A percentile compares a stretch with the other conserved stretches of the same genome.
phyloP scores from a whole-genome alignment of 2,329 filamentous ascomycete species.

The Colletotrichum destructivum region DNA sequence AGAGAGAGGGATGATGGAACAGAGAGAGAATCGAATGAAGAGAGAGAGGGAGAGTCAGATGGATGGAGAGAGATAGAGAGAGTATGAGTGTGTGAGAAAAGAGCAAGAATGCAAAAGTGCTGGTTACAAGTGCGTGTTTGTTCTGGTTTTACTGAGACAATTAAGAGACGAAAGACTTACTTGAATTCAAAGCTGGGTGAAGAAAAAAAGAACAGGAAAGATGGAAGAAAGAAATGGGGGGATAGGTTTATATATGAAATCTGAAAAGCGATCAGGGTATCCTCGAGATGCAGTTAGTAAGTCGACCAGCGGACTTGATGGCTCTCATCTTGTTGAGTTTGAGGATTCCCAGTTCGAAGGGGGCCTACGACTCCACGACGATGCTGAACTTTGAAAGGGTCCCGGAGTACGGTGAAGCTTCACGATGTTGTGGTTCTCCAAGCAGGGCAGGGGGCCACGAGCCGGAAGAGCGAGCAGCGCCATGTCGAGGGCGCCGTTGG shows the following conservation, averaged over 20 bases:
- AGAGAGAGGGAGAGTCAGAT: no score
- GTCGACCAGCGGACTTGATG: background rate
- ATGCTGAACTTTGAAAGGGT: background rate
- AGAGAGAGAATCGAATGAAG: no score
- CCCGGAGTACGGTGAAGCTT: no score
- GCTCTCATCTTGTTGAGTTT: background rate
- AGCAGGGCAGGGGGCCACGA: no score
- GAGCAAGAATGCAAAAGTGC: background rate
- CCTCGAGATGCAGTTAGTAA: background rate
- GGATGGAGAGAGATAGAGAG: no score
- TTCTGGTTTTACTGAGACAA: background rate
- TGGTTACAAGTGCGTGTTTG: background rate
- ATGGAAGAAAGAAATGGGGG: no score
- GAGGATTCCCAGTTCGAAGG: background rate
- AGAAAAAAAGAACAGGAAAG: background rate
- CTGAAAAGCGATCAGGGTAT: background rate
- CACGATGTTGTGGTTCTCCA: no score
- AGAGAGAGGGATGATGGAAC: no score
- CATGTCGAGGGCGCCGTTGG: no score
- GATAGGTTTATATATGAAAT: background rate
- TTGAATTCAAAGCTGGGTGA: constrained; percentile 1
- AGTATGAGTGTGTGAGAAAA: no score
- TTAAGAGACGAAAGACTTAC: background rate
- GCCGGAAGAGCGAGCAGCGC: no score
- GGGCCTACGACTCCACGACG: background rate